Evolutionary conservation across 768 basidiomycete species (phyloP), one percentile per base, ranked within the genome.

Genomic region (Calocybe cyanea): DNA sequence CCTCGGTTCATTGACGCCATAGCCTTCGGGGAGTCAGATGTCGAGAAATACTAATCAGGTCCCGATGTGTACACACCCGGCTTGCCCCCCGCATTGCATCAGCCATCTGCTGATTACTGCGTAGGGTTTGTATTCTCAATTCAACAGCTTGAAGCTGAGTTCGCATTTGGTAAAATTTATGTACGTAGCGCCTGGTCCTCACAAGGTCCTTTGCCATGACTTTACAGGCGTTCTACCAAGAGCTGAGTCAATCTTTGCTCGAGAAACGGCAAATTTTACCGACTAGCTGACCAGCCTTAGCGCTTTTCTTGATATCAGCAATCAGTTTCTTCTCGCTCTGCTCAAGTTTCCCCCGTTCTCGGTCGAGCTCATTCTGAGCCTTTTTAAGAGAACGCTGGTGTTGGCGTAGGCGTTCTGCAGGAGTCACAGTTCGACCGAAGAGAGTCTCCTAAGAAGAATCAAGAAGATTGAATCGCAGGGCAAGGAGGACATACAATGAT

Each of bases 181-280:
- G 92, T 19, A 93, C 76, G 62, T 99, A 98, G 59, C 89, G 81
- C 39, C 96, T 78, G 9, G 95, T 98, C 53, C 96, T 82, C 52
- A 98, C 92, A 46, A 99, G 85, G 63, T 99, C 96, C 66, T 96
- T 98, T 19, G 96, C 96, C 87, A 97, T 96, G 53, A 98, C 88
- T 76, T 98, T 98, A 74, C 94, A 97, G 17, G 95, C 92, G 62
- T 92, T 92, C 95, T 98, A 66, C 46, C 48, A 45, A 49, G 11
- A 11, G 5, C 11, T 49, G 50, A 18, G 47, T 45, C 49, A 54
- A 58, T 53, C 53, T 43, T 50, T 42, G 41, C 36, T 41, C 47
- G 45, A 25, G 33, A 28, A 28, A 28, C 5, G 40, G 41, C 38
- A 23, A 38, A 32, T 48, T 17, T 18, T 43, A 62, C 75, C 48